A percentile compares a stretch with the other conserved stretches of the same genome.
phyloP scores from a whole-genome alignment of 148 eudicot species.

The Dysphania ambrosioides region DNA sequence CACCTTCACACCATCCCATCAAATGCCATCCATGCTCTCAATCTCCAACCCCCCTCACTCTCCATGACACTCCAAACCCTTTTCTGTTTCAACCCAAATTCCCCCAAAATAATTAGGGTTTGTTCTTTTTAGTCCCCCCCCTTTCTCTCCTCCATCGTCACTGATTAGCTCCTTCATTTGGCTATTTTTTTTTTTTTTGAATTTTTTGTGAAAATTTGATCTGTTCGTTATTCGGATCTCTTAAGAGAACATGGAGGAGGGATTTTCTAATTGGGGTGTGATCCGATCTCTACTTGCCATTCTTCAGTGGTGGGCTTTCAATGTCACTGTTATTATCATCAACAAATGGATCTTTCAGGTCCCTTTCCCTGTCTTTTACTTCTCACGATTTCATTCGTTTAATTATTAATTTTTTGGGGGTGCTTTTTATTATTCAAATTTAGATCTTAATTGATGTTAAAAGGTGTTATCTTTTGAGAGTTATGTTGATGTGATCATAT shows the following conservation, averaged over 20 bases:
- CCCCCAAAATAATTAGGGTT: not conserved
- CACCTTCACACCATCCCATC: no score
- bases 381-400: not conserved
- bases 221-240: constrained; percentile 25
- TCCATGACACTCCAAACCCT: constrained; percentile 32
- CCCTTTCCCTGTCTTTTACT: not conserved
- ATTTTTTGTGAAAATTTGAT: constrained; percentile 30
- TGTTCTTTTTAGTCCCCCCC: not conserved
- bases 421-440: not conserved
- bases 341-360: constrained; percentile 99
- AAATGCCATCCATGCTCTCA: constrained; percentile 10
- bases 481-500: not conserved
- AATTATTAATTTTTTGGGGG: not conserved
- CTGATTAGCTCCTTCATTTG: constrained; percentile 11
- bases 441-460: no score
- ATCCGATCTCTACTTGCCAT: constrained; percentile 74
- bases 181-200: constrained; percentile 13
- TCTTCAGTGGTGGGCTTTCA: constrained; percentile 91
- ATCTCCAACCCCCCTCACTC: constrained; percentile 11
- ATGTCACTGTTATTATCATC: constrained; percentile 89
- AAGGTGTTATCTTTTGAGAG: no score
- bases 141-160: not conserved
- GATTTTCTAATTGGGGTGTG: constrained; percentile 58
- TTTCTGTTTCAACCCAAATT: not conserved
- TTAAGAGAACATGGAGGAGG: constrained; percentile 38